A percentile compares a stretch with the other conserved stretches of the same genome.
Evolutionary conservation across 176 grass and related monocot species (phyloP).

Genomic region (Aegilops sharonensis): DNA sequence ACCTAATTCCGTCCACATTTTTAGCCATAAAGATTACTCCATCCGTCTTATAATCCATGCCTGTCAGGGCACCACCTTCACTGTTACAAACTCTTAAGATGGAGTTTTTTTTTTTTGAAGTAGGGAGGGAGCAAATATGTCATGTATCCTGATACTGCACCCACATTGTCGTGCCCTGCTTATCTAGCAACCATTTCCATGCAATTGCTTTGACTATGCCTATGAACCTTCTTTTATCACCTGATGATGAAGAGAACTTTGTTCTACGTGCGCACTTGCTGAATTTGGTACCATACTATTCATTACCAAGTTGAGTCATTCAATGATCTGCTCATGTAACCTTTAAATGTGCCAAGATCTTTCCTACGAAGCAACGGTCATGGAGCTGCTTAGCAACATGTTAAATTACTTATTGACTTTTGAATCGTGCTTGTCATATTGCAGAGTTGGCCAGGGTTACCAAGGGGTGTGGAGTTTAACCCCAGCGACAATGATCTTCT

Average conservation of each 20-base stretch:
- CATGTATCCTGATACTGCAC: neutral
- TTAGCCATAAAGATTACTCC: neutral
- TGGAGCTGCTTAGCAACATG: neutral
- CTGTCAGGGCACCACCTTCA: neutral
- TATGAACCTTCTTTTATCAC: neutral
- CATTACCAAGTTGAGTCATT: neutral
- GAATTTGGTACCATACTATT: neutral
- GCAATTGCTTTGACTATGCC: neutral
- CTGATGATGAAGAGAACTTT: neutral
- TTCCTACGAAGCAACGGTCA: neutral
- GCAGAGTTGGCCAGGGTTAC: slow-evolving; percentile 74
- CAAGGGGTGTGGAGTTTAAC: slow-evolving; percentile 79
- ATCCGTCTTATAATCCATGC: neutral
- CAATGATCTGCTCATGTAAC: neutral
- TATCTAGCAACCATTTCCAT: neutral
- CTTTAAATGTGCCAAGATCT: neutral
- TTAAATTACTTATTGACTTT: slow-evolving; percentile 25
- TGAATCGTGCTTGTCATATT: slow-evolving; percentile 16
- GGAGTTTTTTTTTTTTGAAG: neutral
- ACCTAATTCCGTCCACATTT: neutral
- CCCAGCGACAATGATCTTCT: slow-evolving; percentile 75
- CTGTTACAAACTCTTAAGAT: neutral
- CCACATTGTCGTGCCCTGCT: neutral
- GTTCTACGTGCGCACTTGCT: neutral
- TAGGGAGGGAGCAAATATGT: neutral